These are phyloP conservation scores for Pythium monospermum DNA, from an alignment of 352 stramenopile species.

Conservation along the genomic window DNA sequence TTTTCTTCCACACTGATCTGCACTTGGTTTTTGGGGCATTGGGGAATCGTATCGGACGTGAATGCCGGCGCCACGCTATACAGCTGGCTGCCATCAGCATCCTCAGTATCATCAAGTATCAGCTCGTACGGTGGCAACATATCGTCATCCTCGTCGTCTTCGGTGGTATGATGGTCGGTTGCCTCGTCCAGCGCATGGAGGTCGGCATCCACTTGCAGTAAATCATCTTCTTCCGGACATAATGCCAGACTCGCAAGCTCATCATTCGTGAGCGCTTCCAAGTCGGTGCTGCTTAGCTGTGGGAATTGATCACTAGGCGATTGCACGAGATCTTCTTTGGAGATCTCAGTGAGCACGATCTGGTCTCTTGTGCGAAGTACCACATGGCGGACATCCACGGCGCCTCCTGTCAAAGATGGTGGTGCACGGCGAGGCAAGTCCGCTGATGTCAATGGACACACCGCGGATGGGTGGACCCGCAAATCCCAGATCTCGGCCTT, in stretches of 20 bases:
- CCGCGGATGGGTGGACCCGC: constrained; percentile 3
- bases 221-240: constrained; percentile 13
- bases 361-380: constrained; percentile 11
- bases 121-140: too few relatives aligned
- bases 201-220: constrained; percentile 15
- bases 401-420: neutral
- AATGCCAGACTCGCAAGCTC: constrained; percentile 17
- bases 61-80: constrained; percentile 1
- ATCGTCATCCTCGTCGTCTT: too few relatives aligned
- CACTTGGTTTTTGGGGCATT: too few relatives aligned
- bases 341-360: constrained; percentile 5
- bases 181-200: neutral
- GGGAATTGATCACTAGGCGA: constrained; percentile 19
- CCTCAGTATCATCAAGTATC: too few relatives aligned
- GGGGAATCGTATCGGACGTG: neutral
- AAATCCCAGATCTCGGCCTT: constrained; percentile 24
- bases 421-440: constrained; percentile 15
- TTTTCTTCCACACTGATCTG: too few relatives aligned
- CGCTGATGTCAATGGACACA: constrained; percentile 23
- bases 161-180: neutral
- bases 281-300: constrained; percentile 19
- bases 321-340: constrained; percentile 1
- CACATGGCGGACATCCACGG: constrained; percentile 7
- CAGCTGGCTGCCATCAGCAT: constrained; percentile 1
- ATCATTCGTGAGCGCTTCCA: constrained; percentile 23